A percentile compares a stretch with the other conserved stretches of the same genome.
These are phyloP conservation scores for Neurospora crassa DNA, from an alignment of 2,329 filamentous ascomycete species.

Conservation along the genomic window DNA sequence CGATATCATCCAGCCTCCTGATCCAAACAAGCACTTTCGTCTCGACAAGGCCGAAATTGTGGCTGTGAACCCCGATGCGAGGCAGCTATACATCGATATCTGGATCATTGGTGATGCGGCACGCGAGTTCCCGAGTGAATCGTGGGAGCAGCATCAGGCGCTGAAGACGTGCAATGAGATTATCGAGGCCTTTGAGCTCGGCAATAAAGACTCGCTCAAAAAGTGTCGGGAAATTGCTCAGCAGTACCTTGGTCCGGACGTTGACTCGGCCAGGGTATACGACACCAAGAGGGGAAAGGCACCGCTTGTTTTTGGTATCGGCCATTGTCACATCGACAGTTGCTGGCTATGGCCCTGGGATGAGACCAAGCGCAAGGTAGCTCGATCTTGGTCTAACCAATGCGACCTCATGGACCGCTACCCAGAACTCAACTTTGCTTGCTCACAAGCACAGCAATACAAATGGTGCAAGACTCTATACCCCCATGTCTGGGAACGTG, in stretches of 20 bases:
- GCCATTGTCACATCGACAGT: constrained; percentile 95
- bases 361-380: constrained; percentile 94
- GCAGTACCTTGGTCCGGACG: constrained; percentile 69
- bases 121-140: constrained; percentile 78
- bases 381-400: constrained; percentile 92
- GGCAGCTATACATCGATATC: constrained; percentile 80
- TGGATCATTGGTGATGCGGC: constrained; percentile 95
- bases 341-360: constrained; percentile 99
- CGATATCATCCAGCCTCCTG: constrained; percentile 79
- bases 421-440: constrained; percentile 84
- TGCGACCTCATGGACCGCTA: constrained; percentile 93
- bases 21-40: constrained; percentile 72
- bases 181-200: constrained; percentile 80
- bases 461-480: constrained; percentile 94
- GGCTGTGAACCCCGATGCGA: constrained; percentile 76
- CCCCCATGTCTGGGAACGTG: constrained; percentile 78
- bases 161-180: constrained; percentile 77
- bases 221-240: constrained; percentile 75
- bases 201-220: constrained; percentile 66
- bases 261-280: constrained; percentile 81
- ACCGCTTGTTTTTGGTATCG: constrained; percentile 77
- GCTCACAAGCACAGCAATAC: constrained; percentile 93
- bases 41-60: constrained; percentile 75
- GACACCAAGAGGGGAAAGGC: constrained; percentile 51
- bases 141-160: constrained; percentile 82